These are phyloP conservation scores for Fraxinus pennsylvanica DNA, from an alignment of 257 asterid species.

Conservation along the genomic window DNA sequence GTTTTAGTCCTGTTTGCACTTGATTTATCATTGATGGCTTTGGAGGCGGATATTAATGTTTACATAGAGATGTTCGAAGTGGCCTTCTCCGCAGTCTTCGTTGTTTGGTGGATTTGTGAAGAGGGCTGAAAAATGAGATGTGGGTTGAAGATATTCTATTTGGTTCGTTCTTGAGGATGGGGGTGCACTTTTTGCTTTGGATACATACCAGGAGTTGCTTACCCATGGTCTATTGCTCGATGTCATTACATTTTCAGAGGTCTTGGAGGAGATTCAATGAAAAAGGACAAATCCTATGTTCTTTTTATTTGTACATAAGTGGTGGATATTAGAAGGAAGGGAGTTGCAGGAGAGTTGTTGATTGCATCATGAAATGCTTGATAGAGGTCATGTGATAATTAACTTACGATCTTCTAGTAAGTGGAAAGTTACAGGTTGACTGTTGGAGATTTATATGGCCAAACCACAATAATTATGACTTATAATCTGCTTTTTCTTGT, in stretches of 20 bases:
- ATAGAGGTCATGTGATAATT: slow-evolving; percentile 67
- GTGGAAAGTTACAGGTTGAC: slow-evolving; percentile 36
- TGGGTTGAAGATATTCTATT: slow-evolving; percentile 52
- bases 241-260: slow-evolving; percentile 53
- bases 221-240: slow-evolving; percentile 62
- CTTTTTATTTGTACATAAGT: slow-evolving; percentile 60
- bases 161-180: slow-evolving; percentile 69
- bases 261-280: slow-evolving; percentile 61
- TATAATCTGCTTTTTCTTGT: background rate
- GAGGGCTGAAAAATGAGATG: slow-evolving; percentile 60
- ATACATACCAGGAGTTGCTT: slow-evolving; percentile 71
- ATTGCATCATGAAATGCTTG: slow-evolving; percentile 84
- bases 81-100: slow-evolving; percentile 52
- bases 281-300: slow-evolving; percentile 55
- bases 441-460: slow-evolving; percentile 29
- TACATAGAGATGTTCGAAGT: slow-evolving; percentile 56
- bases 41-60: slow-evolving; percentile 49
- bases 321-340: slow-evolving; percentile 75
- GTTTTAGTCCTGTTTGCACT: slow-evolving; percentile 50
- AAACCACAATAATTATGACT: background rate
- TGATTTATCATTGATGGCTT: slow-evolving; percentile 75
- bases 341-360: slow-evolving; percentile 71
- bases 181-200: slow-evolving; percentile 51
- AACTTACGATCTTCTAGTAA: slow-evolving; percentile 58
- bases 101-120: slow-evolving; percentile 73